Conservation (phyloP, 257 asterid species). For the Ehretia macrophylla region DNA sequence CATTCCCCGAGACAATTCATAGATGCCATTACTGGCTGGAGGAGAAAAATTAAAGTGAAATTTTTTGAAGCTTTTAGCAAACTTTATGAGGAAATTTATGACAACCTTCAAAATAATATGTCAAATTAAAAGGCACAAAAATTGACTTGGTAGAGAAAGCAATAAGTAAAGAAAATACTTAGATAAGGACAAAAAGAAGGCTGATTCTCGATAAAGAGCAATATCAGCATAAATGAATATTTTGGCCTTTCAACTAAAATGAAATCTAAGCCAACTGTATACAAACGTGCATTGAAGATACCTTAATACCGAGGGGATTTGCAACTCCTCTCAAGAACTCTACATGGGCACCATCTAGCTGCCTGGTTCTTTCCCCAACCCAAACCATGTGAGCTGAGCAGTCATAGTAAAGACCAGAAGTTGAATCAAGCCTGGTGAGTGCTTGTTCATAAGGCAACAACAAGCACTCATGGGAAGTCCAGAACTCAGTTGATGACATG, state of each 20-base stretch:
- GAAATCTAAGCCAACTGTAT: neutral
- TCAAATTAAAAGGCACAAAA: too few relatives aligned
- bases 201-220: neutral
- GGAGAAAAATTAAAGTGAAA: too few relatives aligned
- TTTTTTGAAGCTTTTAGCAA: too few relatives aligned
- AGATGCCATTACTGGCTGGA: too few relatives aligned
- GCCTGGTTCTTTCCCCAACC: conserved; percentile 85
- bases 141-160: too few relatives aligned
- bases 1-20: too few relatives aligned
- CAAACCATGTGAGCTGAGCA: conserved; percentile 94
- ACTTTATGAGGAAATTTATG: too few relatives aligned
- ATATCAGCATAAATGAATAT: neutral
- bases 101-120: too few relatives aligned
- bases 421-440: conserved; percentile 70
- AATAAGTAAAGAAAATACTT: neutral
- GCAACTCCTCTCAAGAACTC: conserved; percentile 82
- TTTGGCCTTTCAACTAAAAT: neutral
- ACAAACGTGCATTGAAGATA: conserved; percentile 18
- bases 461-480: conserved; percentile 89
- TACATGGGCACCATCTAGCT: conserved; percentile 74
- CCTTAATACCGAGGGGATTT: conserved; percentile 84
- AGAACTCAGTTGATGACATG: conserved; percentile 75
- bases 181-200: neutral
- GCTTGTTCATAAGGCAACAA: conserved; percentile 78
- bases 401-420: conserved; percentile 72